phyloP scores from a whole-genome alignment of 2,329 filamentous ascomycete genomes.

The Monilinia polystroma region DNA sequence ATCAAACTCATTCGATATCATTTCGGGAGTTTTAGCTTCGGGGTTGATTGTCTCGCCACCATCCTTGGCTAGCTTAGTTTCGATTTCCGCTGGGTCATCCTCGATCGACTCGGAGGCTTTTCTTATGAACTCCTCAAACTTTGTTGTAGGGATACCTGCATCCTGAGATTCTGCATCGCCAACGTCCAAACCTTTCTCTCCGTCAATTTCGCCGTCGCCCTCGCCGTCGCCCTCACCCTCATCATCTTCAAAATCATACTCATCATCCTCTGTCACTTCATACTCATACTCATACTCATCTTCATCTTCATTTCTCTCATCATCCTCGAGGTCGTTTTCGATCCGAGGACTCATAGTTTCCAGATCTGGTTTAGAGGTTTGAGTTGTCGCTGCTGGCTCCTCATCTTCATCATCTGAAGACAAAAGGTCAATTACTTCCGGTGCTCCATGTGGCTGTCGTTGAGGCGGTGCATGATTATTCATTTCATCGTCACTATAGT shows the following conservation, averaged over 20 bases:
- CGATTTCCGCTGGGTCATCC: background rate
- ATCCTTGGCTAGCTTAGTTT: background rate
- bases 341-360: background rate
- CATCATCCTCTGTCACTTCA: background rate
- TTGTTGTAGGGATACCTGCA: background rate
- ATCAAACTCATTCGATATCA: background rate
- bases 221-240: slow-evolving; percentile 19
- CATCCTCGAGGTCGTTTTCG: slow-evolving; percentile 18
- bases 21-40: background rate
- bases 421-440: slow-evolving; percentile 39
- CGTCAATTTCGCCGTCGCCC: slow-evolving; percentile 16
- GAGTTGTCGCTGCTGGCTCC: slow-evolving; percentile 9
- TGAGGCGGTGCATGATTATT: slow-evolving; percentile 29
- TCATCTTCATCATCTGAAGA: slow-evolving; percentile 36
- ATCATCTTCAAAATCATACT: slow-evolving; percentile 25
- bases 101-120: slow-evolving; percentile 11
- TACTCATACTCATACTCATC: slow-evolving; percentile 17
- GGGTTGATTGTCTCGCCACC: background rate
- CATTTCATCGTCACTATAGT: slow-evolving; percentile 35
- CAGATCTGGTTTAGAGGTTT: slow-evolving; percentile 36
- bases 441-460: slow-evolving; percentile 28
- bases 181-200: background rate
- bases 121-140: background rate
- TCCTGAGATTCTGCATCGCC: background rate
- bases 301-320: slow-evolving; percentile 24